phyloP scores from a whole-genome alignment of 2,329 filamentous ascomycete genomes.

The Neodidymelliopsis sp. region DNA sequence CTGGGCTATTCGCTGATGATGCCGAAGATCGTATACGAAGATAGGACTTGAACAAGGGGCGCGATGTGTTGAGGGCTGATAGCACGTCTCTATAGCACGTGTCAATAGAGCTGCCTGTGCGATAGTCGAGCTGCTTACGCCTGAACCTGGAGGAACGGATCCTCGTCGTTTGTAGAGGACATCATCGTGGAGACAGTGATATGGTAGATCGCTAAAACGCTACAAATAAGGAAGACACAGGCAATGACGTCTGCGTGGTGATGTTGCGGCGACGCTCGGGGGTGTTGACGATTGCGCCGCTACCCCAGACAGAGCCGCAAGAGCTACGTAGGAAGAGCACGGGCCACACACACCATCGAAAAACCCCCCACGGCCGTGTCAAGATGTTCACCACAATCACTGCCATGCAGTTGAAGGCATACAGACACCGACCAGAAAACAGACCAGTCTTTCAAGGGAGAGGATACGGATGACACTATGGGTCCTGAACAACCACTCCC shows the following conservation, averaged over 20 bases:
- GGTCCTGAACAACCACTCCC: conserved; percentile 67
- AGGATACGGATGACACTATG: conserved; percentile 47
- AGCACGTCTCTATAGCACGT: conserved; percentile 78
- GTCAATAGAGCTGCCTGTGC: conserved; percentile 30
- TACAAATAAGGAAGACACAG: not conserved
- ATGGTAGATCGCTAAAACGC: not conserved
- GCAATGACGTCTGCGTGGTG: conserved; percentile 4
- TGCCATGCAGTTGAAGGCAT: conserved; percentile 19
- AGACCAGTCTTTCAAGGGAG: not conserved
- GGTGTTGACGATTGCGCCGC: conserved; percentile 7
- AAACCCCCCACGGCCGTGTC: conserved; percentile 18
- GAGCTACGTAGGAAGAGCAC: conserved; percentile 11
- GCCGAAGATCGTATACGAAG: conserved; percentile 91
- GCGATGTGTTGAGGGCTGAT: conserved; percentile 77
- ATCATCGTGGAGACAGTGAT: conserved; percentile 35
- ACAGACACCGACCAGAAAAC: conserved; percentile 7
- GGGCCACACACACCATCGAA: conserved; percentile 12
- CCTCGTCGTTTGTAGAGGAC: conserved; percentile 50
- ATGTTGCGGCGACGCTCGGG: conserved; percentile 20
- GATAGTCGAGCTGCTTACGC: conserved; percentile 42
- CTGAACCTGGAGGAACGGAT: conserved; percentile 61
- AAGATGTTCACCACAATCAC: conserved; percentile 12
- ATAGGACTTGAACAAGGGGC: conserved; percentile 92
- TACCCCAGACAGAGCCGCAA: conserved; percentile 9
- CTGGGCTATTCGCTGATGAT: conserved; percentile 69